Conservation (phyloP, 2,329 filamentous ascomycete species). For the Epichloe coenophiala region DNA sequence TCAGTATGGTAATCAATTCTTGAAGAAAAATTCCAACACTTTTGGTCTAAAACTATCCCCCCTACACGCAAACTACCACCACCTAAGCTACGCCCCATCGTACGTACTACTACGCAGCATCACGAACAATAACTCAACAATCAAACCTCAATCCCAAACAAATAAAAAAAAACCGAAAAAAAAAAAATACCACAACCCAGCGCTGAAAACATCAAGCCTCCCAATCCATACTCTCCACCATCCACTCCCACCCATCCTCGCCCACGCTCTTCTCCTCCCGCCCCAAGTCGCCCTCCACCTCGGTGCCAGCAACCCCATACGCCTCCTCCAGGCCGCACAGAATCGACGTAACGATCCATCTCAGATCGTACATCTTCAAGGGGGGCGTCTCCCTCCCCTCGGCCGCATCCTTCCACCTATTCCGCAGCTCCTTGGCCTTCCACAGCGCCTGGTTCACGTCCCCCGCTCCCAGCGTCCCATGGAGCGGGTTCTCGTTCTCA, state of each 20-base stretch:
- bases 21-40: too few species aligned
- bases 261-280: conserved; percentile 18
- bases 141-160: background rate
- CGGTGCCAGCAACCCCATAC: conserved; percentile 34
- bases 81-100: too few species aligned
- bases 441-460: conserved; percentile 44
- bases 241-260: conserved; percentile 24
- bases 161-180: background rate
- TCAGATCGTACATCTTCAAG: conserved; percentile 48
- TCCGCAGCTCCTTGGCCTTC: conserved; percentile 56
- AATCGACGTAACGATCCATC: conserved; percentile 43
- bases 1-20: too few species aligned
- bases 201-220: conserved; percentile 12
- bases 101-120: background rate
- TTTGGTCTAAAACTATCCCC: too few species aligned
- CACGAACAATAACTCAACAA: background rate
- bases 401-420: conserved; percentile 58
- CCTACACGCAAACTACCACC: too few species aligned
- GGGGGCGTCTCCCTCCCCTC: conserved; percentile 24
- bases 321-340: conserved; percentile 46
- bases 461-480: conserved; percentile 36
- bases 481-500: conserved; percentile 41
- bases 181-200: background rate
- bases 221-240: conserved; percentile 28
- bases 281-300: conserved; percentile 30